Conservation (phyloP, 257 asterid genomes). For the Ehretia macrophylla region DNA sequence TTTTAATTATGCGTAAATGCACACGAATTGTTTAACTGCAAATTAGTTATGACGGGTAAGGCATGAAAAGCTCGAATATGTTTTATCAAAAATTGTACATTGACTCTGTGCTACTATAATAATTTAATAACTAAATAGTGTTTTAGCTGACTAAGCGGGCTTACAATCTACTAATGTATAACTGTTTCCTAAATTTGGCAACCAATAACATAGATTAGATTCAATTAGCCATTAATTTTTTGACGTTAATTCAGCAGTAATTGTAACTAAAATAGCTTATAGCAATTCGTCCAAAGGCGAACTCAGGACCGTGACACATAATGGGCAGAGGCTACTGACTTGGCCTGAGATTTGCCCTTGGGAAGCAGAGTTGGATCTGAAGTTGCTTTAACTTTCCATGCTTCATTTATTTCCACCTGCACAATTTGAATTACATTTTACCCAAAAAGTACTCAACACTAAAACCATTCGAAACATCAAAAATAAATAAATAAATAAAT, state of each 20-base stretch:
- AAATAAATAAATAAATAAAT: too few relatives aligned
- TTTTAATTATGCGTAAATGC: neutral
- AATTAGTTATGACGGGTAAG: neutral
- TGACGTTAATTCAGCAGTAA: neutral
- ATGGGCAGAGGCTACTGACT: conserved; percentile 36
- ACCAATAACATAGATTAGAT: too few relatives aligned
- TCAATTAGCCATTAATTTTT: neutral
- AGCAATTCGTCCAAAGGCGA: too few relatives aligned
- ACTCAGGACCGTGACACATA: too few relatives aligned
- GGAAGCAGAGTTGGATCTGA: conserved; percentile 67
- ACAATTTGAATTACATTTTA: conserved; percentile 1
- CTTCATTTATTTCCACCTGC: conserved; percentile 86
- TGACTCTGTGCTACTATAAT: too few relatives aligned
- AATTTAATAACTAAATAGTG: too few relatives aligned
- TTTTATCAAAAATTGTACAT: too few relatives aligned
- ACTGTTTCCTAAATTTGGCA: too few relatives aligned
- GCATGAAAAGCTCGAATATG: too few relatives aligned
- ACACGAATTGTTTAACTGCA: neutral
- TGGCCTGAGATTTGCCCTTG: conserved; percentile 70
- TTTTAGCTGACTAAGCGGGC: neutral
- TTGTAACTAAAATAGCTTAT: too few relatives aligned
- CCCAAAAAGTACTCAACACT: neutral
- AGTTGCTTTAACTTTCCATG: conserved; percentile 72
- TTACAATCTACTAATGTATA: neutral
- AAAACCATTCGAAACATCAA: neutral